These are phyloP conservation scores for Sarcomyxa edulis DNA, from an alignment of 768 basidiomycete genomes.

Conservation along the genomic window DNA sequence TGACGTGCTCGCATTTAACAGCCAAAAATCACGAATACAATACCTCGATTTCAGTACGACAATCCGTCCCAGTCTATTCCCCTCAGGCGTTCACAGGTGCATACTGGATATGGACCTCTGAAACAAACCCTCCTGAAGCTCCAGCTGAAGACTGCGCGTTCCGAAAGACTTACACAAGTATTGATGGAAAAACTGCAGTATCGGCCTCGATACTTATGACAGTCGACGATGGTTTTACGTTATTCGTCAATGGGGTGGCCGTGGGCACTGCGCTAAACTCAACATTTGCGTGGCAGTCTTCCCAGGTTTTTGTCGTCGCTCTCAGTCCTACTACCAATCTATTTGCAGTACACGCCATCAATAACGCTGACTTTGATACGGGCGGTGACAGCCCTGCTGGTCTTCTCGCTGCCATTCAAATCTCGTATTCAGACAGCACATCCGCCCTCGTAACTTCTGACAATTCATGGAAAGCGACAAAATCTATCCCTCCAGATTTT, in stretches of 20 bases:
- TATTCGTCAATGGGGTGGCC: constrained; percentile 1
- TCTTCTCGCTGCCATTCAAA: constrained; percentile 22
- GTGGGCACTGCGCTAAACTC: no score
- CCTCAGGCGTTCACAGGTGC: neutral
- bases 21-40: no score
- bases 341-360: constrained; percentile 24
- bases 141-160: neutral
- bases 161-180: constrained; percentile 1
- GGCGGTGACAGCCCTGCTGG: constrained; percentile 19
- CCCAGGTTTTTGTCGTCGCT: neutral
- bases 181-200: no score
- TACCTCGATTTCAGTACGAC: no score
- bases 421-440: constrained; percentile 25
- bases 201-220: neutral
- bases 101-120: constrained; percentile 3
- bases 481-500: constrained; percentile 20
- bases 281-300: no score
- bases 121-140: neutral
- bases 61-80: no score
- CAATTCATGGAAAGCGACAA: constrained; percentile 21
- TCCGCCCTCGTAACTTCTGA: constrained; percentile 24
- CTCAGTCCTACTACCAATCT: constrained; percentile 22
- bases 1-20: no score
- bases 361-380: no score
- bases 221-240: neutral